Base-by-base conservation (phyloP, 371 early-diverging fungal species). In the Rhizomucor miehei region DNA sequence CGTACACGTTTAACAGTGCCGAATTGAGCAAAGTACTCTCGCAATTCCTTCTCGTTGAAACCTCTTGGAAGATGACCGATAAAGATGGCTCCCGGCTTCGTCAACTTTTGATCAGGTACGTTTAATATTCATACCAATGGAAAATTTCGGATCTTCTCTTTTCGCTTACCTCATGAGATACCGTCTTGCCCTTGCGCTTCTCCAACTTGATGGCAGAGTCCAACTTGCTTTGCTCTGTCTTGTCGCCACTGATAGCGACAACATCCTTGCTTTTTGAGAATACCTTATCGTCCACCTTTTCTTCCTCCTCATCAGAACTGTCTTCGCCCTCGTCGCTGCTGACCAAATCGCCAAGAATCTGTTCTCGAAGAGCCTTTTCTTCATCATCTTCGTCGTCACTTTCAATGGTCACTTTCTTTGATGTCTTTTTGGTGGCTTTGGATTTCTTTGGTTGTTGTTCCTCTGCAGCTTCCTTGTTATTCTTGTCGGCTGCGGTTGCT, bases 41-140 rank as follows among this genome's bases (percentile, higher is more conserved):
- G 58, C 92, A 97, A 93, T 66, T 94, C 87, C 14, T 85, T 69
- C 67, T 97, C 98, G 71, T 94, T 91, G 70, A 97, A 96, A n/a
- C 95, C 95, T 56, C 94, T 92, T 6, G 98, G 98, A 51, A 97
- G 89, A 51, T 91, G 87, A 36, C 94, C 92, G 43, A 97, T 66
- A 63, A 91, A 95, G 13, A 95, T 68, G 14, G 91, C 90, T 53
- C 95, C 94, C 21, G 71, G 65, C 19, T 68, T 58, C 21, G 40
- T 29, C 29, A 29, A 8, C 29, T 29, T 54, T 19, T 64, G 46
- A 45, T 68, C 61, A n/a, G 43, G 14, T 11, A 10, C 8, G 17
- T 20, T 16, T 12, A 13, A 21, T 16, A 19, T 9, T 39, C 14
- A 45, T 39, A 13, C 16, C 34, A 4, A 35, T 3, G 8, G n/a